Conservation (phyloP, 2,329 filamentous ascomycete genomes). For the Torrubiellomyces zombiae region DNA sequence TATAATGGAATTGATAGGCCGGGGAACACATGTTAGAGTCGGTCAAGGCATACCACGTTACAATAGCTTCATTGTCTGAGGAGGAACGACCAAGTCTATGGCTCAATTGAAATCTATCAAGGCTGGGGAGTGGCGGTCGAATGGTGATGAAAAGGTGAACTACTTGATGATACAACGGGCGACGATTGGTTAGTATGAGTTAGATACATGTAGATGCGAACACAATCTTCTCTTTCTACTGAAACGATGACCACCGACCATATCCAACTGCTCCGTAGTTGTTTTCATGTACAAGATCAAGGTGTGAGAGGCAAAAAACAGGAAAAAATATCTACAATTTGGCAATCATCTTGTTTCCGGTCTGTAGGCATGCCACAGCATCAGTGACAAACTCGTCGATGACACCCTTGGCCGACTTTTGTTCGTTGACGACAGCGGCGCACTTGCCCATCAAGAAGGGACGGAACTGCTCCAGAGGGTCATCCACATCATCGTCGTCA, state of each 20-base stretch:
- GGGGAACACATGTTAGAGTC: too few relatives aligned
- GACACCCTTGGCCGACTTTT: slow-evolving; percentile 77
- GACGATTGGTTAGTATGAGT: slow-evolving; percentile 19
- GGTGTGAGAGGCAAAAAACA: too few relatives aligned
- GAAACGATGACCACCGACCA: too few relatives aligned
- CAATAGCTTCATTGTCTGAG: too few relatives aligned
- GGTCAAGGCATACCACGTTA: too few relatives aligned
- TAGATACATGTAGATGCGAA: slow-evolving; percentile 10
- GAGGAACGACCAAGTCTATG: too few relatives aligned
- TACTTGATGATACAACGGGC: too few relatives aligned
- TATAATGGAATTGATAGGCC: too few relatives aligned
- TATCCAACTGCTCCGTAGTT: too few relatives aligned
- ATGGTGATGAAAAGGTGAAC: too few relatives aligned
- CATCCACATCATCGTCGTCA: slow-evolving; percentile 59
- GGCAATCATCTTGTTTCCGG: slow-evolving; percentile 49
- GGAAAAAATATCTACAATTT: too few relatives aligned
- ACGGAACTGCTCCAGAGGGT: slow-evolving; percentile 78
- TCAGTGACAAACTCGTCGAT: slow-evolving; percentile 87
- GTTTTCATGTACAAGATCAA: slow-evolving; percentile 9
- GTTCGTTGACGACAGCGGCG: slow-evolving; percentile 82
- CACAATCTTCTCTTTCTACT: neutral
- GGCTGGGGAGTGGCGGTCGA: too few relatives aligned
- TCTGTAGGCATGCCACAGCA: slow-evolving; percentile 54
- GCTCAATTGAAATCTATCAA: slow-evolving; percentile 1
- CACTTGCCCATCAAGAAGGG: slow-evolving; percentile 96